phyloP scores from a whole-genome alignment of 169 alveolate genomes.

The Cryptosporidium baileyi region DNA sequence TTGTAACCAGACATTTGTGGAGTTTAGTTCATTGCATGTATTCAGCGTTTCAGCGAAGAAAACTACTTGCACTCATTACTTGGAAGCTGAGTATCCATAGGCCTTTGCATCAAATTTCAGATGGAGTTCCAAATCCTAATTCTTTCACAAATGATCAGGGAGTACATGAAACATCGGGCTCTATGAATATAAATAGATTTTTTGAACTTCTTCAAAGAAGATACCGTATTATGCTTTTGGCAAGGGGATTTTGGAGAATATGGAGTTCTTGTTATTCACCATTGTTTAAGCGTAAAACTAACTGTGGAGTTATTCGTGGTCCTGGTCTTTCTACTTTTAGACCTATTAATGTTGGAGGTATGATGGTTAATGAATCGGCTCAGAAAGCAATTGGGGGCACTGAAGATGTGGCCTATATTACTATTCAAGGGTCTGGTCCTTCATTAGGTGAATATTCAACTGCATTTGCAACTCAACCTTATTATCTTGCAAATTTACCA shows the following conservation, averaged over 20 bases:
- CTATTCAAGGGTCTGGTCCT: conserved; percentile 47
- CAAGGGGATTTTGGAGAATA: conserved; percentile 69
- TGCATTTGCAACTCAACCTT: conserved; percentile 69
- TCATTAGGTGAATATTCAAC: neutral
- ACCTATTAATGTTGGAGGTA: conserved; percentile 16
- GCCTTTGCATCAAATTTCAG: conserved; percentile 29
- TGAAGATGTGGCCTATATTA: conserved; percentile 45
- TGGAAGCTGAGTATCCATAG: conserved; percentile 33
- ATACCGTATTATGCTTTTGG: conserved; percentile 30
- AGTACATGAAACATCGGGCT: conserved; percentile 18
- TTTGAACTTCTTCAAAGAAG: conserved; percentile 64
- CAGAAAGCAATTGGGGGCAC: conserved; percentile 21
- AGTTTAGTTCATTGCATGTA: conserved; percentile 35
- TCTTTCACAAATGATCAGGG: conserved; percentile 31
- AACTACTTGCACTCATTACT: conserved; percentile 30
- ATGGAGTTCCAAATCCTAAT: conserved; percentile 44
- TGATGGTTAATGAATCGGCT: conserved; percentile 36
- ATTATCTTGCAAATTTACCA: conserved; percentile 61
- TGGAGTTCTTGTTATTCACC: conserved; percentile 69
- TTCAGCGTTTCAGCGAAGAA: conserved; percentile 61
- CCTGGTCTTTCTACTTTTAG: conserved; percentile 41
- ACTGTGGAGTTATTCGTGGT: conserved; percentile 64
- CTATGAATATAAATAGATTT: conserved; percentile 28
- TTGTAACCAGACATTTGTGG: conserved; percentile 63
- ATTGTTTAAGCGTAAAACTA: conserved; percentile 34